Conservation (phyloP, 345 rosid species). For the Passiflora organensis region DNA sequence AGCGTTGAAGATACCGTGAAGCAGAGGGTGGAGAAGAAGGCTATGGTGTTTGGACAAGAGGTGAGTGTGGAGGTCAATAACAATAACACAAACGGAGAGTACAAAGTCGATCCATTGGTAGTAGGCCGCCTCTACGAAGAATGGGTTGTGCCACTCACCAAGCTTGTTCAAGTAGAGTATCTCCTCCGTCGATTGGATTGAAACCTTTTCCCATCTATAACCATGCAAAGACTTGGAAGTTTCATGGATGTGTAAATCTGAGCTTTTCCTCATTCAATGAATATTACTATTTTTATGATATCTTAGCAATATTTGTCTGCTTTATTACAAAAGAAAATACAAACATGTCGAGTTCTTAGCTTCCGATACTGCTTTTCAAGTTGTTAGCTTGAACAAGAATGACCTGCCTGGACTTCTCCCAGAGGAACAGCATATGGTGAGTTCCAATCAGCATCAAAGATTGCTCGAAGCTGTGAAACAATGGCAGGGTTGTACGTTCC, state of each 20-base stretch:
- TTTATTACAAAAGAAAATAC: too few relatives aligned
- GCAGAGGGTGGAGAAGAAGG: constrained; percentile 78
- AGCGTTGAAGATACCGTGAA: constrained; percentile 69
- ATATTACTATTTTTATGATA: too few relatives aligned
- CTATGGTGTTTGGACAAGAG: constrained; percentile 62
- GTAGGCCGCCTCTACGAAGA: constrained; percentile 65
- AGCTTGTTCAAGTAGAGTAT: constrained; percentile 69
- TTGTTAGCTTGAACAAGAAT: constrained; percentile 25
- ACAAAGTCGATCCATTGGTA: constrained; percentile 60
- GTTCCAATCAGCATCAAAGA: constrained; percentile 82
- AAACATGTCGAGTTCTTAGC: too few relatives aligned
- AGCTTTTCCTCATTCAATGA: too few relatives aligned
- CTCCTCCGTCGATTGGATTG: constrained; percentile 74
- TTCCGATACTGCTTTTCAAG: too few relatives aligned
- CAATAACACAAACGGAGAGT: constrained; percentile 13
- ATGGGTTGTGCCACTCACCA: constrained; percentile 87
- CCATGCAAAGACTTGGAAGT: too few relatives aligned
- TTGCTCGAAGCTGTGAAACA: constrained; percentile 65
- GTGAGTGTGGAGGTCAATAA: constrained; percentile 26
- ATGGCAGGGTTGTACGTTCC: constrained; percentile 56
- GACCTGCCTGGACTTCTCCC: constrained; percentile 25
- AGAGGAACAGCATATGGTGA: constrained; percentile 67
- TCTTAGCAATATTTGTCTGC: too few relatives aligned
- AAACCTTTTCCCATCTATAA: too few relatives aligned
- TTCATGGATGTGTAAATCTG: too few relatives aligned